Conservation (phyloP, 257 asterid genomes). For the Lavandula angustifolia region DNA sequence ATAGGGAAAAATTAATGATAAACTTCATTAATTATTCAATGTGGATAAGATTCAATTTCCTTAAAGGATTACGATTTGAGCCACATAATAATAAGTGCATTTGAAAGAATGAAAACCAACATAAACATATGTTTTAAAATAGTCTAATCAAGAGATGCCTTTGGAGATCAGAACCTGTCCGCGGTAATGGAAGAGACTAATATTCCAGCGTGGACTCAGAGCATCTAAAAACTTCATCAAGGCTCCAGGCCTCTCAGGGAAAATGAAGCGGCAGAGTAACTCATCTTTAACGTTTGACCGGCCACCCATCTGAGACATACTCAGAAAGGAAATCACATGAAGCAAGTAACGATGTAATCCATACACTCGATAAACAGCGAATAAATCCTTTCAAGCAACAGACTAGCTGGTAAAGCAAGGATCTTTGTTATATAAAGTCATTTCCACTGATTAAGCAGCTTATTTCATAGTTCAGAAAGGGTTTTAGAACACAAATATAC, state of each 20-base stretch:
- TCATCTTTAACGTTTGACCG: constrained; percentile 74
- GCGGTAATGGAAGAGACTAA: constrained; percentile 92
- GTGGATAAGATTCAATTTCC: too few relatives aligned
- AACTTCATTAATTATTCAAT: too few relatives aligned
- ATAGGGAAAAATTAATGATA: too few relatives aligned
- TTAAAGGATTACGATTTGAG: too few relatives aligned
- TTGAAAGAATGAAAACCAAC: background rate
- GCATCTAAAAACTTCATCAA: constrained; percentile 76
- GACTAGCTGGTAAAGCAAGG: background rate
- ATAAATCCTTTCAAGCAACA: background rate
- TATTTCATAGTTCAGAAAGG: background rate
- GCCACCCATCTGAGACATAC: constrained; percentile 76
- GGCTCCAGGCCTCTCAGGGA: constrained; percentile 94
- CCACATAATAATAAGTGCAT: too few relatives aligned
- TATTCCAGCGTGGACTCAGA: constrained; percentile 96
- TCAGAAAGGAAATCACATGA: background rate
- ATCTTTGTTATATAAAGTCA: background rate
- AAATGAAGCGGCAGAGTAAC: constrained; percentile 80
- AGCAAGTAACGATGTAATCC: background rate
- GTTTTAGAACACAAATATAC: background rate
- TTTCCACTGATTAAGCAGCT: background rate
- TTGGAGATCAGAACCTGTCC: constrained; percentile 60
- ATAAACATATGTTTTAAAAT: background rate
- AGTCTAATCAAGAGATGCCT: background rate
- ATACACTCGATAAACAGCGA: constrained; percentile 1